These are phyloP conservation scores for Chaetomium strumarium DNA, from an alignment of 2,329 filamentous ascomycete species.

Conservation along the genomic window DNA sequence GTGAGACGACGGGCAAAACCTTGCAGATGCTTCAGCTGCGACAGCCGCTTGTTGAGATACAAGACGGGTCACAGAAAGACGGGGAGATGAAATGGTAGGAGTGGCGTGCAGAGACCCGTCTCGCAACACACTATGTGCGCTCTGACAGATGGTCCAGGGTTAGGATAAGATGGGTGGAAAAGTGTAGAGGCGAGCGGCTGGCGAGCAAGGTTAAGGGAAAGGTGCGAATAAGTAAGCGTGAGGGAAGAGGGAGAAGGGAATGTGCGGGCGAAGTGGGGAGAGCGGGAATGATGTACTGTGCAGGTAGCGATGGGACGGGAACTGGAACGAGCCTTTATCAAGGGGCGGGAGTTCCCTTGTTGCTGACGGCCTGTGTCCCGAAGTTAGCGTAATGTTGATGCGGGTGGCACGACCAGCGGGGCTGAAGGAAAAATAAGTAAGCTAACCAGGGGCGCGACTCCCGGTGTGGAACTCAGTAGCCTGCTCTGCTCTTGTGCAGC, in stretches of 20 bases:
- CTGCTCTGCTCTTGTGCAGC: slow-evolving; percentile 3
- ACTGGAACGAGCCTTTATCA: slow-evolving; percentile 23
- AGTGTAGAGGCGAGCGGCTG: neutral
- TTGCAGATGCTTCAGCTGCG: no score
- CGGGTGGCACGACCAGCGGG: slow-evolving; percentile 15
- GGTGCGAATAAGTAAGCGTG: slow-evolving; percentile 13
- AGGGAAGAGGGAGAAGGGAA: slow-evolving; percentile 3
- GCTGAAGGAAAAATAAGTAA: slow-evolving; percentile 14
- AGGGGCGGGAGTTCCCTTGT: slow-evolving; percentile 26
- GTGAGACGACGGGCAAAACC: no score
- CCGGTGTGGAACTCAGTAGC: slow-evolving; percentile 6
- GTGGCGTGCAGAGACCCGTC: no score
- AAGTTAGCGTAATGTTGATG: slow-evolving; percentile 24
- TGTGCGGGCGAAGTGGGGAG: slow-evolving; percentile 11
- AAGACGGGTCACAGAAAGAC: no score
- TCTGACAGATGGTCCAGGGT: neutral
- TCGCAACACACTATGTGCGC: neutral
- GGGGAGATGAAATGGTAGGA: no score
- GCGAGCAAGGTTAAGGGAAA: slow-evolving; percentile 8
- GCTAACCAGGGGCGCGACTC: neutral
- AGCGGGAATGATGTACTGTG: slow-evolving; percentile 21
- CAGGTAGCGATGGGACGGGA: slow-evolving; percentile 18
- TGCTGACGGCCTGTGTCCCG: slow-evolving; percentile 24
- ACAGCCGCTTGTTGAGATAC: no score
- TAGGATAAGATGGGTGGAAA: neutral